Evolutionary conservation across 495 filamentous ascomycete species (phyloP), one percentile per base, ranked within the genome.

Genomic region (Xylaria bambusicola): DNA sequence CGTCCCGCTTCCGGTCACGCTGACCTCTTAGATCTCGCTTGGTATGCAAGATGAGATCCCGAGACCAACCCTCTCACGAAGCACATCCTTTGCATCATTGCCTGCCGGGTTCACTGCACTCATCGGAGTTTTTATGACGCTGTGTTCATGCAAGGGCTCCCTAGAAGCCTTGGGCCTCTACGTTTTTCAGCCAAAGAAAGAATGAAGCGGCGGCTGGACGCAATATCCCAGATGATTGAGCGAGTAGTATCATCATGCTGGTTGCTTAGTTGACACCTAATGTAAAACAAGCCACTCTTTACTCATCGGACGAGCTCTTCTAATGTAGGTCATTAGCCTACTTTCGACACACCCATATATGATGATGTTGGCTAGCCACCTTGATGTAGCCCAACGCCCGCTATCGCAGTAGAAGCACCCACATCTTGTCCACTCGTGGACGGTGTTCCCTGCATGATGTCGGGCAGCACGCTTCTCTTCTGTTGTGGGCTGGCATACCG

Each of bases 31-130:
- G 57, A 60, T 60, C 57, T 55, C 31, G 17, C 36, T 52, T 31
- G 15, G 2, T 40, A 60, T 52, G 57, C 57, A 53, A 60, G 57
- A 60, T 60, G 56, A 58, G 56, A 58, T 58, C 56, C 57, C 49
- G 48, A 59, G 38, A 7, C 44, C 49, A 40, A 51, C 57, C 40
- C 41, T 45, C 15, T 24, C 57, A 60, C 49, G 29, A 45, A 49
- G 9, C 18, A 46, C 41, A 17, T 15, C 26, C 29, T 36, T 29
- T 17, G 21, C 41, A 26, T 27, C 27, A 36, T 36, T 27, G 23
- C 21, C n/a, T 41, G 36, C 36, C 18, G 17, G 36, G 47, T 18
- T 48, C 36, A 21, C 47, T 24, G 33, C 38, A 44, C 47, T 26
- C 17, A 0, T 29, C 3, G 24, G 12, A 24, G 38, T 36, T 49